phyloP scores from a whole-genome alignment of 805 yeast species.

The Saccharomyces mikatae region DNA sequence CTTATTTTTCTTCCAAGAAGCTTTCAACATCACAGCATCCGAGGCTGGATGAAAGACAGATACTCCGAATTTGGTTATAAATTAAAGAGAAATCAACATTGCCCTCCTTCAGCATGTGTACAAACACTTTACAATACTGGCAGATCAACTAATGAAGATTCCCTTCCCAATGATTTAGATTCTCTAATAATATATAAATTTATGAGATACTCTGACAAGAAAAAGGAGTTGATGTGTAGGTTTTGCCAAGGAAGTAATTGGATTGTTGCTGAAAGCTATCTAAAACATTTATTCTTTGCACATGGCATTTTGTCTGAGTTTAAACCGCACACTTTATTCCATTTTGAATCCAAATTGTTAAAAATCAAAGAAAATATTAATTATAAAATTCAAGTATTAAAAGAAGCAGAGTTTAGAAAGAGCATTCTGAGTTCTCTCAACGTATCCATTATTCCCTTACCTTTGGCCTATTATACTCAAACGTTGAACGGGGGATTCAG shows the following conservation, averaged over 20 bases:
- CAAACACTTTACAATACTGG: neutral
- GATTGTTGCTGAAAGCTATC: constrained; percentile 7
- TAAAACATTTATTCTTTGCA: constrained; percentile 16
- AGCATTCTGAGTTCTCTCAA: constrained; percentile 6
- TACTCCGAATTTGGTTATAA: constrained; percentile 8
- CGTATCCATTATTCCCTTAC: constrained; percentile 14
- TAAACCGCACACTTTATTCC: neutral
- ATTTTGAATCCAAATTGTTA: neutral
- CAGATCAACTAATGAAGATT: neutral
- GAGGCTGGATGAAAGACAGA: constrained; percentile 8
- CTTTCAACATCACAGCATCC: constrained; percentile 18
- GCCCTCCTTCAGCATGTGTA: constrained; percentile 10
- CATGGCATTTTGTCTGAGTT: constrained; percentile 17
- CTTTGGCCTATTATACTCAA: constrained; percentile 9
- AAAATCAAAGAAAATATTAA: neutral
- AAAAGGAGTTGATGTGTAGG: constrained; percentile 14
- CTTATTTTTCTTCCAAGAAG: constrained; percentile 10
- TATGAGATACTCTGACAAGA: constrained; percentile 4
- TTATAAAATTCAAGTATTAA: constrained; percentile 3
- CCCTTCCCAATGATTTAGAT: neutral
- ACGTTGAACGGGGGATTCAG: constrained; percentile 9
- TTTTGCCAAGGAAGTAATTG: constrained; percentile 20
- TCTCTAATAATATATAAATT: constrained; percentile 6
- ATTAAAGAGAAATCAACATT: constrained; percentile 11
- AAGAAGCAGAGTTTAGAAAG: constrained; percentile 7